Evolutionary conservation across 1,284 basidiomycete species (phyloP), one percentile per base, ranked within the genome.

Genomic region (Athelia psychrophila): DNA sequence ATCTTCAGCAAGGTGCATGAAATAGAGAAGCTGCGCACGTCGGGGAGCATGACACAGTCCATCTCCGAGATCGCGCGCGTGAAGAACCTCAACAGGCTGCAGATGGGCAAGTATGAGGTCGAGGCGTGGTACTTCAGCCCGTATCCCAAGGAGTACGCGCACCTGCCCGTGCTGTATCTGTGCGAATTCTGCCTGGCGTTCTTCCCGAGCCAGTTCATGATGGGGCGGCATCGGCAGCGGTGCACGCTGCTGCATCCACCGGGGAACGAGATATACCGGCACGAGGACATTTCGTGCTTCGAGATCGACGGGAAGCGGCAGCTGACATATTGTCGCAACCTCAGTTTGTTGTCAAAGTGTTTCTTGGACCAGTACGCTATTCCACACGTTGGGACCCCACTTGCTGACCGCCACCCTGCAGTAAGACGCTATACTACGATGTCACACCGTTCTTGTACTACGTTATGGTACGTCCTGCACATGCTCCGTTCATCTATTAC

Each of bases 371-470:
- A 99, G 90, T 92, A 64, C 59, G 84, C 77, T 49, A 35, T 23
- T 48, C 27, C 56, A 51, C 42, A 51, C 51, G 20, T 36, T 63
- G 54, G 53, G 56, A 47, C 47, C 22, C 46, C 42, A 57, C 52
- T 59, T 46, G 53, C 50, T 35, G 13, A 24, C 9, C 51, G 44
- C 51, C 51, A 58, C 69, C 71, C 46, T 49, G 54, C 64, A 92
- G 89, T 75, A 99, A 99, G 78, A 99, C 97, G 24, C 79, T 99
- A 59, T 99, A 99, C 76, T 99, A 98, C 75, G 97, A 99, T 73
- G 97, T 99, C 60, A 98, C 98, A 54, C 97, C 97, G 3, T 99
- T 99, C 77, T 81, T 99, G 78, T 99, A 95, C 79, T 99, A 99
- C 78, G 89, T 96, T 69, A 96, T 99, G 95, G 92, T 87, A 59